Evolutionary conservation across 2,329 filamentous ascomycete genomes (phyloP).

Genomic region (Diplodia seriata): DNA sequence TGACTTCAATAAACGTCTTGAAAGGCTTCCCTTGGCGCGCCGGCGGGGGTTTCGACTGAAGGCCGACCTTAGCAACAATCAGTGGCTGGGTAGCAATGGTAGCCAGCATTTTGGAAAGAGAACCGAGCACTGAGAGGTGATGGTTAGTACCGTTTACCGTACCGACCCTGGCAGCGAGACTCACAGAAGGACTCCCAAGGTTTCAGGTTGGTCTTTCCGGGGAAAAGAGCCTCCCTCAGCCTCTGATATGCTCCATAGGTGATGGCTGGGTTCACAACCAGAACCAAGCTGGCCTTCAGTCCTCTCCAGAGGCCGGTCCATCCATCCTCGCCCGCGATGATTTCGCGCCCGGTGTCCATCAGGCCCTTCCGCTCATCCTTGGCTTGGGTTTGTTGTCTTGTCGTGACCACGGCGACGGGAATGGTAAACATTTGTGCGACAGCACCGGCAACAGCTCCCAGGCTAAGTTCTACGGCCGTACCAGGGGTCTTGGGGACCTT

Average conservation of each 20-base stretch:
- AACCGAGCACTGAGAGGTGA: conserved; percentile 76
- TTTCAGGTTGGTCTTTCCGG: conserved; percentile 75
- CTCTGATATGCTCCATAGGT: conserved; percentile 97
- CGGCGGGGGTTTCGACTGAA: conserved; percentile 91
- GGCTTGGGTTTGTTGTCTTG: conserved; percentile 90
- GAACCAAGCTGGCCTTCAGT: conserved; percentile 90
- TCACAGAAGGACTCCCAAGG: conserved; percentile 90
- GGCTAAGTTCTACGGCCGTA: conserved; percentile 79
- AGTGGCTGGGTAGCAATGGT: conserved; percentile 93
- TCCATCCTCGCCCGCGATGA: conserved; percentile 89
- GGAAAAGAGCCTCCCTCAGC: conserved; percentile 77
- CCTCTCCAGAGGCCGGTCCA: conserved; percentile 91
- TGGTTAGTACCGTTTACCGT: background rate
- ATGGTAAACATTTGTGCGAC: conserved; percentile 96
- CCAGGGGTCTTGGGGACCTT: conserved; percentile 70
- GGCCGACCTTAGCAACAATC: conserved; percentile 95
- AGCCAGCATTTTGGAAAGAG: conserved; percentile 89
- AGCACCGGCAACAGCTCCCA: conserved; percentile 88
- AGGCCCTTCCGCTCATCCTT: conserved; percentile 86
- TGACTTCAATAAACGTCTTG: conserved; percentile 91
- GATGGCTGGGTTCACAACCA: conserved; percentile 95
- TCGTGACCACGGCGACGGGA: conserved; percentile 93
- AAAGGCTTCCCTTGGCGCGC: conserved; percentile 87
- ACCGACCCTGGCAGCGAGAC: conserved; percentile 48
- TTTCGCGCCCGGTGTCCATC: conserved; percentile 84